Evolutionary conservation across 1,284 basidiomycete species (phyloP).

Genomic region (Tremellales sp.): DNA sequence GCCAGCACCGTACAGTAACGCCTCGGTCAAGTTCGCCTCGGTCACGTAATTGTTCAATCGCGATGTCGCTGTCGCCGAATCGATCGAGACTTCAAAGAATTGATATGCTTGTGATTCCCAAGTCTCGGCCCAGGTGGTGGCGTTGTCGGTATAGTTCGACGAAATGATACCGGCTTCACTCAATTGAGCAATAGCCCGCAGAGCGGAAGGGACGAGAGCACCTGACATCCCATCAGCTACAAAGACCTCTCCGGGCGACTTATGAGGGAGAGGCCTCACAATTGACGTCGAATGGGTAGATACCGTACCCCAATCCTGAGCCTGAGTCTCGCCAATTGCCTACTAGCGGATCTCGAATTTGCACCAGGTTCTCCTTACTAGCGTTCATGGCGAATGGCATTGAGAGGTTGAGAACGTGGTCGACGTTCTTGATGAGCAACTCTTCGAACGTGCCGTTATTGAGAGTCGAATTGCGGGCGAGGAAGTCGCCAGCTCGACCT

Average conservation of each 20-base stretch:
- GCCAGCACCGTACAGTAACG: constrained; percentile 11
- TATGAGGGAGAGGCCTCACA: constrained; percentile 15
- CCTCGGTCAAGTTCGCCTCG: constrained; percentile 11
- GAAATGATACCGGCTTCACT: constrained; percentile 44
- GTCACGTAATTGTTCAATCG: constrained; percentile 51
- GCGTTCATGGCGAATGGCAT: constrained; percentile 45
- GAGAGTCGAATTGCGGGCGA: constrained; percentile 41
- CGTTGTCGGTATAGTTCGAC: constrained; percentile 36
- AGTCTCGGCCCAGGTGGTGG: constrained; percentile 36
- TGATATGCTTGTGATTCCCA: constrained; percentile 51
- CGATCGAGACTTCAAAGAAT: constrained; percentile 52
- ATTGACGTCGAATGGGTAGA: constrained; percentile 55
- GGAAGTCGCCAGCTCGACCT: constrained; percentile 32
- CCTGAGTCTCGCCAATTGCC: constrained; percentile 57
- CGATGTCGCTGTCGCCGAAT: constrained; percentile 33
- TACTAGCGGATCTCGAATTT: constrained; percentile 40
- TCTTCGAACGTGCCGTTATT: constrained; percentile 48
- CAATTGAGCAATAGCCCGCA: constrained; percentile 51
- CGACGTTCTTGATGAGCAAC: constrained; percentile 44
- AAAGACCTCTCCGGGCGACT: background rate
- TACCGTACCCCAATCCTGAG: constrained; percentile 53
- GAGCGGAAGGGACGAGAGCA: constrained; percentile 54
- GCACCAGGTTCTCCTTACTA: constrained; percentile 43
- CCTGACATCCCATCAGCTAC: constrained; percentile 14
- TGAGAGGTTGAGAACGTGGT: constrained; percentile 39